Base-by-base conservation (phyloP, 2,329 filamentous ascomycete genomes). In the Rugonectria rugulosa region DNA sequence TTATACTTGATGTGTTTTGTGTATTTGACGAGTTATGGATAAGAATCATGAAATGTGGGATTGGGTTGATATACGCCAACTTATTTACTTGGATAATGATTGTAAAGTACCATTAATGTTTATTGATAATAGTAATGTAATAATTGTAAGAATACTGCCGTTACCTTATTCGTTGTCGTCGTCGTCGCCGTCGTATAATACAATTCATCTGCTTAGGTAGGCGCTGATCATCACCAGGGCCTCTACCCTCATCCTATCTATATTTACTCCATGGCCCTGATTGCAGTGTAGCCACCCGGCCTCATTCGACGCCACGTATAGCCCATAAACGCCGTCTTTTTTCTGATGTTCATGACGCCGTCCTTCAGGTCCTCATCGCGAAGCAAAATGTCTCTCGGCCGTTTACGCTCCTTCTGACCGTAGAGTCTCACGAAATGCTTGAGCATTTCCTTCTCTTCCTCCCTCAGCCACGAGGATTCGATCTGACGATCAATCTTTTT, bases 321-420 rank as follows among this genome's bases (percentile, higher is more conserved):
- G 1, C 94, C 94, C 58, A 96, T 75, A 73, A 98, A 98, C 0
- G 92, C 92, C 21, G 85, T 89, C 70, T 83, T 84, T 74, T 94
- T 96, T 56, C 95, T 84, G 61, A 95, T 82, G 63, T 91, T 87
- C 72, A 98, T 77, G n/a, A 89, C 92, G 14, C 81, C 78, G 34
- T 80, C 81, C 34, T 86, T 88, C 6, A 88, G 82, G 8, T 78
- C 75, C 21, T 81, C 81, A 72, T 98, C 94, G 37, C 94, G 82
- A 23, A 98, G 77, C 53, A 98, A 75, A 66, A 89, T 89, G 72
- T 99, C 95, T n/a, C 93, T 82, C 0, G 94, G 87, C 58, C 93
- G 77, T 72, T 91, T 95, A 70, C 83, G 88, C 69, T 93, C 88
- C 67, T 87, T 89, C 44, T 76, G 79, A 5, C 82, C 85, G 61